Conservation (phyloP, 2,329 filamentous ascomycete genomes). For the Paecilomyces niveus region DNA sequence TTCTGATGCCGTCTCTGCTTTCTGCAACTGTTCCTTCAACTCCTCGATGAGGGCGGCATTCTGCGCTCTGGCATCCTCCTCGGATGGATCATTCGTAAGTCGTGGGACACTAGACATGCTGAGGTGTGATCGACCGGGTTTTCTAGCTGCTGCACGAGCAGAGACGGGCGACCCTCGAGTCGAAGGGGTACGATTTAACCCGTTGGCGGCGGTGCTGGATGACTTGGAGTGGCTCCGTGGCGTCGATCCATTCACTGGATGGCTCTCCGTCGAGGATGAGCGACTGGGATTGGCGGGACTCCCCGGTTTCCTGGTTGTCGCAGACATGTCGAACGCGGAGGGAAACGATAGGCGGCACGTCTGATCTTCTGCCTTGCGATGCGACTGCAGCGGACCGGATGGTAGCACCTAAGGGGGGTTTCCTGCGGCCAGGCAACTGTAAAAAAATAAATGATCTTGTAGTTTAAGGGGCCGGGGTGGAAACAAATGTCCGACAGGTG, state of each 20-base stretch:
- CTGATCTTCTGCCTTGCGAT: not conserved
- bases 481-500: not conserved
- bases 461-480: not conserved
- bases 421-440: not conserved
- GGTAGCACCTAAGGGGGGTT: not conserved
- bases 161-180: slow-evolving; percentile 57
- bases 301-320: slow-evolving; percentile 37
- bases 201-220: slow-evolving; percentile 41
- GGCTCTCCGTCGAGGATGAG: slow-evolving; percentile 21
- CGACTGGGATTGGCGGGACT: slow-evolving; percentile 25
- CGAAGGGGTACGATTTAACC: slow-evolving; percentile 57
- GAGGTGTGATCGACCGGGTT: slow-evolving; percentile 42
- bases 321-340: slow-evolving; percentile 29
- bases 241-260: slow-evolving; percentile 26
- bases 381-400: not conserved
- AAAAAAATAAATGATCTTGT: not conserved
- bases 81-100: slow-evolving; percentile 43
- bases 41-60: slow-evolving; percentile 74
- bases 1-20: slow-evolving; percentile 70
- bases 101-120: slow-evolving; percentile 39
- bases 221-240: slow-evolving; percentile 39
- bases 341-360: not conserved
- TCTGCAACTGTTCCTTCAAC: slow-evolving; percentile 72
- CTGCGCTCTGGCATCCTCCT: slow-evolving; percentile 72
- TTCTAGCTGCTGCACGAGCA: slow-evolving; percentile 62